A percentile compares a stretch with the other conserved stretches of the same genome.
These are phyloP conservation scores for Aspergillus carlsbadensis DNA, from an alignment of 495 filamentous ascomycete genomes.

Conservation along the genomic window DNA sequence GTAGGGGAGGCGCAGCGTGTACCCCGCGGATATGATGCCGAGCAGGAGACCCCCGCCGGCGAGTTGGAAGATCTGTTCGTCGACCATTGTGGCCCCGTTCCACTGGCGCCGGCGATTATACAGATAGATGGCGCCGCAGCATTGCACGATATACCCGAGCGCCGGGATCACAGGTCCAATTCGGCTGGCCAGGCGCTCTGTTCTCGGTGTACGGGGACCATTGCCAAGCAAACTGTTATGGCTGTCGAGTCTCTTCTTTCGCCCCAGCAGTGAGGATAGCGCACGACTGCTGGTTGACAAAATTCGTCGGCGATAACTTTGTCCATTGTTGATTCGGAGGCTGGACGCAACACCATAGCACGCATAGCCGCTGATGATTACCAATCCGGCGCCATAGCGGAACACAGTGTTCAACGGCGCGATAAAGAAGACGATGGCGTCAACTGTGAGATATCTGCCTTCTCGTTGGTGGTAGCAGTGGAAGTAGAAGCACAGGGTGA, in stretches of 20 bases:
- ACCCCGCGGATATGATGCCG: neutral
- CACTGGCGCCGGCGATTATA: neutral
- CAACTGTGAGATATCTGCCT: neutral
- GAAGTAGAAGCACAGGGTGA: neutral
- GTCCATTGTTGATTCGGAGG: neutral
- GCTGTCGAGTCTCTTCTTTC: neutral
- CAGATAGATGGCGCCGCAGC: neutral
- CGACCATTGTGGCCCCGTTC: neutral
- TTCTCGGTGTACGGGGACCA: neutral
- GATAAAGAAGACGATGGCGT: neutral
- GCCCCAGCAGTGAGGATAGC: neutral
- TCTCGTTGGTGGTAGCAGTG: neutral
- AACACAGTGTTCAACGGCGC: neutral
- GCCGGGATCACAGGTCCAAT: neutral
- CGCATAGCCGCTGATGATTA: neutral
- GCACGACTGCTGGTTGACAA: neutral
- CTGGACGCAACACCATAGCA: too few species aligned
- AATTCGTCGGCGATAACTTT: neutral
- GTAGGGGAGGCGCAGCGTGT: neutral
- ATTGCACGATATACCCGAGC: neutral
- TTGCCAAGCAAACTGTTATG: neutral
- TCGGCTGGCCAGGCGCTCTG: neutral
- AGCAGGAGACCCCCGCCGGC: neutral
- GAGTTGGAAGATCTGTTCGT: neutral
- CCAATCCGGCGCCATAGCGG: neutral